Evolutionary conservation across 768 basidiomycete genomes (phyloP).

Genomic region (Psilocybe tampanensis): DNA sequence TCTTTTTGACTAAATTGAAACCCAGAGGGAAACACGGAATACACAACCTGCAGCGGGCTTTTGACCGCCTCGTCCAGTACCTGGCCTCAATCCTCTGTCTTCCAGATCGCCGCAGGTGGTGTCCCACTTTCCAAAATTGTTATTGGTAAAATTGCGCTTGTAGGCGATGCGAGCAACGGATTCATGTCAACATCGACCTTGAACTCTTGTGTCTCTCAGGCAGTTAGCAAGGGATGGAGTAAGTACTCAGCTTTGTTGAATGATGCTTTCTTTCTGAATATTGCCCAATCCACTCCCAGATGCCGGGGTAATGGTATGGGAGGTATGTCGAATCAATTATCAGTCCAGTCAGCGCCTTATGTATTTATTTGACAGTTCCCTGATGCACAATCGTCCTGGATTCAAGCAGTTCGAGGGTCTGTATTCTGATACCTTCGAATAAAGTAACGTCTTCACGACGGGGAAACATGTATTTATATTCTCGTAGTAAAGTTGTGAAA

Average conservation of each 20-base stretch:
- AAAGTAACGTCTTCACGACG: not conserved
- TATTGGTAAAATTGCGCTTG: slow-evolving; percentile 70
- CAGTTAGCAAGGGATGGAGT: slow-evolving; percentile 68
- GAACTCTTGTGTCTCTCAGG: slow-evolving; percentile 60
- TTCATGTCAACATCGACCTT: slow-evolving; percentile 62
- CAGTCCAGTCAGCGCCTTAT: slow-evolving; percentile 15
- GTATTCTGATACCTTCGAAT: slow-evolving; percentile 34
- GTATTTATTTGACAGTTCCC: slow-evolving; percentile 33
- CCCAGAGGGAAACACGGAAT: slow-evolving; percentile 64
- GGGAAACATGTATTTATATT: not conserved
- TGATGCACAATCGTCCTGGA: slow-evolving; percentile 42
- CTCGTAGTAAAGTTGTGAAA: not conserved
- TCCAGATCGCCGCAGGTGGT: slow-evolving; percentile 60
- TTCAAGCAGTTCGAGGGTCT: slow-evolving; percentile 35
- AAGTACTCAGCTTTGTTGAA: slow-evolving; percentile 25
- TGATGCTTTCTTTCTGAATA: too few species aligned
- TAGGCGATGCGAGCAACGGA: slow-evolving; percentile 56
- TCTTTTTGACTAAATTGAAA: not conserved
- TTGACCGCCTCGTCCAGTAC: slow-evolving; percentile 55
- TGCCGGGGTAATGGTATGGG: slow-evolving; percentile 42
- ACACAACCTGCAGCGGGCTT: slow-evolving; percentile 62
- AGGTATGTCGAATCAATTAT: slow-evolving; percentile 25
- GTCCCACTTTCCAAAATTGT: slow-evolving; percentile 66
- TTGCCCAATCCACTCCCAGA: slow-evolving; percentile 19
- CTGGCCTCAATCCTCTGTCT: slow-evolving; percentile 66